These are phyloP conservation scores for Xerocomus nothofagi DNA, from an alignment of 1,284 basidiomycete species.

Conservation along the genomic window DNA sequence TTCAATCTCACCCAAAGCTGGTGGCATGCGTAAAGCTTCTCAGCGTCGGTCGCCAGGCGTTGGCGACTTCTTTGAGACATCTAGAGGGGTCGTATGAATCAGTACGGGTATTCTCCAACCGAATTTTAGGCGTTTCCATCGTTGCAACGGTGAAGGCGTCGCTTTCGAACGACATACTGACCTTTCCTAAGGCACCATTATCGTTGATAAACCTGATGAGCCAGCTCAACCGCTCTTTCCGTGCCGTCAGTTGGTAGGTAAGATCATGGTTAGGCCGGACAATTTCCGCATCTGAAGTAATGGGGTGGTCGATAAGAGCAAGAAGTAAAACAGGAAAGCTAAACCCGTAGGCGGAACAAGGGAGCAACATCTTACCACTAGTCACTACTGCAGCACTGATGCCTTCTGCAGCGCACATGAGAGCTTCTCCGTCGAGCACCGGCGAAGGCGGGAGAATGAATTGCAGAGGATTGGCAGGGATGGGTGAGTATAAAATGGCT, in stretches of 20 bases:
- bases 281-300: constrained; percentile 63
- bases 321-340: not conserved
- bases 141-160: not conserved
- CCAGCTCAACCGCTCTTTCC: constrained; percentile 76
- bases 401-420: constrained; percentile 79
- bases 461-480: constrained; percentile 72
- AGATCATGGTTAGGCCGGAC: constrained; percentile 81
- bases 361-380: constrained; percentile 48
- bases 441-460: constrained; percentile 78
- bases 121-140: not conserved
- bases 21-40: constrained; percentile 81
- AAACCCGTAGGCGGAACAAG: not conserved
- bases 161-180: constrained; percentile 30
- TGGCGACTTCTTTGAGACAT: constrained; percentile 81
- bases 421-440: constrained; percentile 68
- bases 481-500: constrained; percentile 68
- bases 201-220: constrained; percentile 87
- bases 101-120: not conserved
- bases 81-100: constrained; percentile 39
- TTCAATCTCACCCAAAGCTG: constrained; percentile 88
- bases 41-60: constrained; percentile 80
- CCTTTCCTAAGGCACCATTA: constrained; percentile 77
- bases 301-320: not conserved
- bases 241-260: constrained; percentile 73
- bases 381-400: constrained; percentile 74